Base-by-base conservation (phyloP, 23 red algal species). In the Gracilaria gracilis region DNA sequence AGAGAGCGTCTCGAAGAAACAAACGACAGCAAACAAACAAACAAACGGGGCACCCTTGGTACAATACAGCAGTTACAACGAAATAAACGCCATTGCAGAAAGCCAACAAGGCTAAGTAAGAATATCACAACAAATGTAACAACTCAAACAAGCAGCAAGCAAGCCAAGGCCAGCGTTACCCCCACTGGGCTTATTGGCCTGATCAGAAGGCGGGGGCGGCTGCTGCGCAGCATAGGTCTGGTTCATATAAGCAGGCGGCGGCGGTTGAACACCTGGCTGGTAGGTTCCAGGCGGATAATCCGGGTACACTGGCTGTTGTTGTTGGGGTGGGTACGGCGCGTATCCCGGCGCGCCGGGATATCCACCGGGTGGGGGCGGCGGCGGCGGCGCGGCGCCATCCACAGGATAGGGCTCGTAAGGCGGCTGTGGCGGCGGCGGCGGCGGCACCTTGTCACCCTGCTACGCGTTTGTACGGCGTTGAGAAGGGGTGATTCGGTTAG, bases 41-140 rank as follows among this genome's bases (percentile, higher is more conserved):
- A 46, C 42, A 46, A 46, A 55, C 51, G 19, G 16, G 16, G n/a
- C n/a, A n/a, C n/a, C n/a, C n/a, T 2, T 15, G 51, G 8, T 55
- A 55, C 51, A 55, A 15, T 17, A 55, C 51, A 55, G 19, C 51
- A 55, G 51, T 55, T 19, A 55, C n/a, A 55, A 55, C 5, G 42
- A 11, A 46, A 46, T 46, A 11, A 62, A 62, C 29, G 0, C 59
- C 7, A 24, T 8, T 55, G 51, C 51, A 55, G 14, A 6, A 55
- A 55, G 59, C 24, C 4, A 62, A 29, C 0, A 9, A 62, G 27
- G 2, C 44, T 51, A 77, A 13, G 46, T 49, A 28, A 77, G 72
- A 77, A 77, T 77, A 31, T 77, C 72, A 37, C 72, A 77, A 15
- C 38, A 77, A 42, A 77, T 51, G 21, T 51, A 77, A 50, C 72